Conservation (phyloP, 2,329 filamentous ascomycete species). For the Phyllosticta citribraziliensis region DNA sequence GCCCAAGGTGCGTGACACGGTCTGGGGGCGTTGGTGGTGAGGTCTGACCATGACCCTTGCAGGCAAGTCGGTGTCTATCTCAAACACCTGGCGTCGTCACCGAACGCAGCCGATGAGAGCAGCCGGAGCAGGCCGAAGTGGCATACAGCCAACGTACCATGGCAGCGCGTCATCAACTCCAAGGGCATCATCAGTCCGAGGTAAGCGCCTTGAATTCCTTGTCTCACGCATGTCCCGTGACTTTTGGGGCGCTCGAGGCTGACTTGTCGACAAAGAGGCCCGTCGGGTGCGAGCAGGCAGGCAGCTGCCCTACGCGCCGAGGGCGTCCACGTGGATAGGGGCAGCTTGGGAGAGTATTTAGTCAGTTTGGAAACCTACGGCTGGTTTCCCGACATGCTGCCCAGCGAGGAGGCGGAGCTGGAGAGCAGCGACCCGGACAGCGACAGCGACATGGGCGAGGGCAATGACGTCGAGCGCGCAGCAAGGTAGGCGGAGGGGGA, state of each 20-base stretch:
- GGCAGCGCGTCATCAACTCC: conserved; percentile 87
- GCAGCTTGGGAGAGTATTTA: conserved; percentile 37
- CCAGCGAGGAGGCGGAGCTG: conserved; percentile 34
- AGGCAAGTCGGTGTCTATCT: conserved; percentile 84
- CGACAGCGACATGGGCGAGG: background rate
- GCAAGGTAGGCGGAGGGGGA: conserved; percentile 1
- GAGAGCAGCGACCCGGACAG: conserved; percentile 25
- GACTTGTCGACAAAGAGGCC: conserved; percentile 25
- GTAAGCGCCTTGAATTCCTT: conserved; percentile 37
- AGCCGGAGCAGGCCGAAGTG: conserved; percentile 41
- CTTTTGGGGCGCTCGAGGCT: background rate
- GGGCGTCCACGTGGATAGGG: conserved; percentile 37
- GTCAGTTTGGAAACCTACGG: conserved; percentile 38
- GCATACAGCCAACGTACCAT: conserved; percentile 73
- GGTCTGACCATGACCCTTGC: conserved; percentile 16
- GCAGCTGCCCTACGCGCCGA: conserved; percentile 37
- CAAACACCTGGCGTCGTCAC: conserved; percentile 61
- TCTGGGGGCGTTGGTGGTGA: background rate
- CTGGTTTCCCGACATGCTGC: conserved; percentile 43
- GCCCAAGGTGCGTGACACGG: conserved; percentile 28
- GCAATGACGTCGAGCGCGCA: background rate
- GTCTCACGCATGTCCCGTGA: conserved; percentile 6
- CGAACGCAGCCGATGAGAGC: conserved; percentile 22
- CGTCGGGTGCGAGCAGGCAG: conserved; percentile 36
- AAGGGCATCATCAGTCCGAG: conserved; percentile 79